Evolutionary conservation across 1,284 basidiomycete species (phyloP).

Genomic region (Ceratobasidium sp.): DNA sequence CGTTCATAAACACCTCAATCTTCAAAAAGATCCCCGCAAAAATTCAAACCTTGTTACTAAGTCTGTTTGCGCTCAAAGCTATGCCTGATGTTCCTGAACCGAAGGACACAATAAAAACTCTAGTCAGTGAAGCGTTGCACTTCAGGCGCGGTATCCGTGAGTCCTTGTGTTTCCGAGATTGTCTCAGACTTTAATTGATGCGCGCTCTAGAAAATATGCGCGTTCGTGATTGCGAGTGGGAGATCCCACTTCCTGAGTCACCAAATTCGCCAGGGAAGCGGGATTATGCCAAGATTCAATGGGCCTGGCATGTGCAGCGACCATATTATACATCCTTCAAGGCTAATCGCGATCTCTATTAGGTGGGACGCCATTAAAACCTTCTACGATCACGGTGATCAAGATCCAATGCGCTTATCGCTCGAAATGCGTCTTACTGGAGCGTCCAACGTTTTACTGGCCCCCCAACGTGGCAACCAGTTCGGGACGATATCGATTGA

Average conservation of each 20-base stretch:
- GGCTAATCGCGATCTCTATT: neutral
- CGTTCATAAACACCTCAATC: constrained; percentile 4
- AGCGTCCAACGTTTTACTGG: constrained; percentile 37
- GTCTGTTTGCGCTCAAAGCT: constrained; percentile 12
- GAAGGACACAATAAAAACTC: constrained; percentile 31
- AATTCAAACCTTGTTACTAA: constrained; percentile 22
- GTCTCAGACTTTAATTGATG: too few species aligned
- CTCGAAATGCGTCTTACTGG: constrained; percentile 42
- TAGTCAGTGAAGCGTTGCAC: constrained; percentile 41
- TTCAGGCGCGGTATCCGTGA: constrained; percentile 42
- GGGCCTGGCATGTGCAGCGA: constrained; percentile 35
- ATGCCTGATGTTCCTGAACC: constrained; percentile 36
- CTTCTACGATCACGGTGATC: constrained; percentile 32
- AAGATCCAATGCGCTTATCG: constrained; percentile 39
- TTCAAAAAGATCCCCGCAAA: constrained; percentile 5
- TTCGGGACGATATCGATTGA: constrained; percentile 41
- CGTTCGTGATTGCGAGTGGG: constrained; percentile 40
- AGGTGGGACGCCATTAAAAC: constrained; percentile 41
- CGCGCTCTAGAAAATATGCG: constrained; percentile 37
- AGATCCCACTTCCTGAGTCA: constrained; percentile 36
- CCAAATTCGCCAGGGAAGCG: constrained; percentile 20
- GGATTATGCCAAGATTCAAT: constrained; percentile 39
- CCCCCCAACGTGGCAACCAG: constrained; percentile 39
- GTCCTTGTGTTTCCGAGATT: neutral
- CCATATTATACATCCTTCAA: neutral